Conservation (phyloP, 2,329 filamentous ascomycete genomes). For the Furcasterigmium sp. region DNA sequence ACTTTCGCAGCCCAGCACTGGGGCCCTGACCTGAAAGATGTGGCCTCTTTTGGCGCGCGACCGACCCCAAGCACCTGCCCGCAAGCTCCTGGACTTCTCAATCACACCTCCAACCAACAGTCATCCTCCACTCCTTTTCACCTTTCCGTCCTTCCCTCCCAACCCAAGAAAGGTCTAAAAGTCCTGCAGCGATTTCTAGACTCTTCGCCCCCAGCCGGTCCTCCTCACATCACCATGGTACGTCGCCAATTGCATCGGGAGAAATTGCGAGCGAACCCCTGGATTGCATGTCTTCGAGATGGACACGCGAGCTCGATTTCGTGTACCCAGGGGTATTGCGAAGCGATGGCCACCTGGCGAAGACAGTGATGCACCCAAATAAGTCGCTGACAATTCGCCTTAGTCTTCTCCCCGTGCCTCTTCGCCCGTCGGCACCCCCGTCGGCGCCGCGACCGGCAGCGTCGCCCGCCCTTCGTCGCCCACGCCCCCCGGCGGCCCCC, state of each 20-base stretch:
- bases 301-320: too few species aligned
- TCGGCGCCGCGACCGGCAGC: constrained; percentile 59
- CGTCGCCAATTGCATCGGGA: background rate
- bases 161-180: constrained; percentile 4
- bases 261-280: too few species aligned
- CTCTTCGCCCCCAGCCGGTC: background rate
- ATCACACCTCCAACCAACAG: constrained; percentile 16
- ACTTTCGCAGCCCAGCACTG: background rate
- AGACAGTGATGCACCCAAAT: too few species aligned
- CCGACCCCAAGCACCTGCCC: background rate
- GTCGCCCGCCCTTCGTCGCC: constrained; percentile 79
- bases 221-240: constrained; percentile 1
- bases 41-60: constrained; percentile 5
- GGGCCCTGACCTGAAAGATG: constrained; percentile 2
- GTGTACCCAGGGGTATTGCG: too few species aligned
- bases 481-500: constrained; percentile 85
- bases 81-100: constrained; percentile 3
- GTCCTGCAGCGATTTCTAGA: constrained; percentile 25
- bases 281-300: too few species aligned
- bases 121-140: constrained; percentile 4
- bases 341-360: too few species aligned
- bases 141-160: constrained; percentile 2
- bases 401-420: constrained; percentile 56
- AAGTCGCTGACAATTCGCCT: constrained; percentile 3
- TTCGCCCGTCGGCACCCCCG: constrained; percentile 51